Base-by-base conservation (phyloP, 2,329 filamentous ascomycete genomes). In the Cladosporium austrohemisphaericum region DNA sequence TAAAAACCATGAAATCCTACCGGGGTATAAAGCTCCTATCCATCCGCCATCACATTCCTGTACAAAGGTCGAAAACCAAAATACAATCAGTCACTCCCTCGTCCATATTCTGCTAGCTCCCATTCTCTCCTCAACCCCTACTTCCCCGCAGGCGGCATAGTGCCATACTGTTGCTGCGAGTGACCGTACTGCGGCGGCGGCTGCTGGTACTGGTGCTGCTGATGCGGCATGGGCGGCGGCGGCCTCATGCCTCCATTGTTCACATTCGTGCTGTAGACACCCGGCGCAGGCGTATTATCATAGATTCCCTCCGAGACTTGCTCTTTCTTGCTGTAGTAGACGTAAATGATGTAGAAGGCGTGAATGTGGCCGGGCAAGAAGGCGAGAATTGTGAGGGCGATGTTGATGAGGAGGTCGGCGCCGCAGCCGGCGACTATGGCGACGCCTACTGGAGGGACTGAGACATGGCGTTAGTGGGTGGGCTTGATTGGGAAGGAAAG, bases 291-390 rank as follows among this genome's bases (percentile, higher is more conserved):
- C 7, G 69, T 62, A 3, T 74, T 71, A 16, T 76, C 71, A 52
- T 76, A 75, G 9, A 75, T 72, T 4, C 85, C 85, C 26, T 78
- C 71, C 37, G 75, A 70, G 2, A 77, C 76, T 64, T 83, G 78
- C 58, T 88, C 83, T 46, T 76, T 78, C 31, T 85, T 84, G 60
- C 88, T 80, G 67, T 85, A 92, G 72, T 91, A 95, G 54, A 94
- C 75, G 65, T 90, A 94, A 68, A 90, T 82, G 53, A 89, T 58
- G 65, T 91, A 93, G 67, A 91, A 90, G 35, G 48, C 60, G 45
- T 66, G 70, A 46, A 92, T 79, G 57, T 89, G 84, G 6, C 87
- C 88, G 0, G 88, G 88, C 43, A 93, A 69, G 66, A 84, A 87
- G 36, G 71, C 73, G 1, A 76, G 66, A 14, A 73, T 37, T 1